Conservation (phyloP, 2,329 filamentous ascomycete genomes). For the Zymoseptoria crescenta region DNA sequence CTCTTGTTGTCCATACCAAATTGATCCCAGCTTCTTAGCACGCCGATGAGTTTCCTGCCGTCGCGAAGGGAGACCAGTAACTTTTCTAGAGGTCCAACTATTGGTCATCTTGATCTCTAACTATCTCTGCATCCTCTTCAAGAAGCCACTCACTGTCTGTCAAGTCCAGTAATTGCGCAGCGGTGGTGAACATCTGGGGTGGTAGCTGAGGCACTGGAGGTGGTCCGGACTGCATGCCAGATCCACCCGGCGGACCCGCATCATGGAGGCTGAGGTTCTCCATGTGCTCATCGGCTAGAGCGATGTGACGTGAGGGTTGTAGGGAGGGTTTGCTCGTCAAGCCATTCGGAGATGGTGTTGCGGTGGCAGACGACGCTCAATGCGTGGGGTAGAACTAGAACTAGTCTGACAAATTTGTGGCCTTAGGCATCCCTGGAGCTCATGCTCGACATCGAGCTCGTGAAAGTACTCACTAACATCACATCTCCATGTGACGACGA, state of each 20-base stretch:
- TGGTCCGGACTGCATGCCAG: slow-evolving; percentile 17
- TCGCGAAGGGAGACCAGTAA: slow-evolving; percentile 85
- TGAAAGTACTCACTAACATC: background rate
- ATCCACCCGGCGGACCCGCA: slow-evolving; percentile 19
- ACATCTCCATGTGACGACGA: slow-evolving; percentile 5
- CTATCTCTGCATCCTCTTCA: background rate
- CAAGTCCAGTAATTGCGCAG: slow-evolving; percentile 87
- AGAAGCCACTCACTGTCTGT: slow-evolving; percentile 73
- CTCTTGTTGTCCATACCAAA: slow-evolving; percentile 58
- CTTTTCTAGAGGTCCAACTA: slow-evolving; percentile 61
- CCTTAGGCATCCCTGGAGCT: background rate
- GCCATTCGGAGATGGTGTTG: slow-evolving; percentile 4
- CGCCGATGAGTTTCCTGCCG: slow-evolving; percentile 86
- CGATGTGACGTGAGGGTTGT: background rate
- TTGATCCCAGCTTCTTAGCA: slow-evolving; percentile 93
- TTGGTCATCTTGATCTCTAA: slow-evolving; percentile 7
- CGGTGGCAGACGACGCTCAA: background rate
- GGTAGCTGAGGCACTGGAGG: slow-evolving; percentile 57
- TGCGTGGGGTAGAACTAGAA: no score
- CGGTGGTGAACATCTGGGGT: slow-evolving; percentile 94
- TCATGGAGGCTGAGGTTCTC: slow-evolving; percentile 29
- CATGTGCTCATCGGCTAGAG: slow-evolving; percentile 21
- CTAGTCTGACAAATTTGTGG: background rate
- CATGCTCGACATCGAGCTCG: background rate
- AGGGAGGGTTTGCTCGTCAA: slow-evolving; percentile 3